Evolutionary conservation across 495 filamentous ascomycete genomes (phyloP), one percentile per base, ranked within the genome.

Genomic region (Penicillium silybi): DNA sequence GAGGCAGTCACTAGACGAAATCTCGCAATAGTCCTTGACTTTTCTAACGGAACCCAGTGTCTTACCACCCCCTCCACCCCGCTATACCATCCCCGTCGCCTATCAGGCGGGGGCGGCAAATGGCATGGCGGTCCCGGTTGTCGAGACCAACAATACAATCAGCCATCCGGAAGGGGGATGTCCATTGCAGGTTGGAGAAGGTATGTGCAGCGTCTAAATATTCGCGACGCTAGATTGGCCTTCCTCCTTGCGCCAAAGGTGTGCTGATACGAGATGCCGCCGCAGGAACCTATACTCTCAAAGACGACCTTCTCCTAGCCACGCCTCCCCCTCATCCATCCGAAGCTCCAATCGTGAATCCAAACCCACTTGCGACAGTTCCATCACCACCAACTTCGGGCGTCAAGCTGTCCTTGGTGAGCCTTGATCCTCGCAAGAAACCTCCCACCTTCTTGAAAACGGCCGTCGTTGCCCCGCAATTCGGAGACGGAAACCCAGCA

Each of bases 301-400:
- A 85, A 67, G 92, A 97, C 67, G 87, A 95, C 63, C 76, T 98
- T 27, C 87, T 89, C 50, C 86, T 98, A 26, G 92, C 93, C 40
- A 97, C 91, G 49, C 92, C 93, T 47, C 93, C 90, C 48, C 90
- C 95, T 5, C 92, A 97, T 68, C 92, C 92, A 22, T 92, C 90
- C 46, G 95, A 97, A 75, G 85, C 88, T 29, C 91, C 89, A 6
- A 71, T 89, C 19, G 68, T 84, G 54, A 96, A 90, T 65, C 84
- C 87, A 10, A 98, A 97, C 61, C 92, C 92, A 34, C 83, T 97
- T 35, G 86, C 88, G 32, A 96, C 92, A 2, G 85, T 82, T 15
- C 86, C 88, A 22, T 80, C 81, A 29, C 88, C 91, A 10, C 89
- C 88, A 11, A 92, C 86, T 23, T 75, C 83, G 3, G 93, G 95